A percentile compares a stretch with the other conserved stretches of the same genome.
These are phyloP conservation scores for Parsonsia alboflavescens DNA, from an alignment of 257 asterid species.

Conservation along the genomic window DNA sequence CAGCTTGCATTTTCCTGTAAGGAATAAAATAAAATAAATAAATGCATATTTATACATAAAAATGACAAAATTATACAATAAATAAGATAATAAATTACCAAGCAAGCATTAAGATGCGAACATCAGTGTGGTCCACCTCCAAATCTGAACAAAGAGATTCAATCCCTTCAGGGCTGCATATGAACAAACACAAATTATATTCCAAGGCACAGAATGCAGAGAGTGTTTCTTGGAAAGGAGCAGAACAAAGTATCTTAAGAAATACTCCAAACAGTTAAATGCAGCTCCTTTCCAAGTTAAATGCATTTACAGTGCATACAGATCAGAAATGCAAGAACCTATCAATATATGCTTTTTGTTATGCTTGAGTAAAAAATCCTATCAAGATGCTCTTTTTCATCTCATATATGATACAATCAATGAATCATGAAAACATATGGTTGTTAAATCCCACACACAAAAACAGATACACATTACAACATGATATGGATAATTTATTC, in stretches of 20 bases:
- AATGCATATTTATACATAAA: constrained; percentile 10
- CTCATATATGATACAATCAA: background rate
- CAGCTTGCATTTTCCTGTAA: constrained; percentile 86
- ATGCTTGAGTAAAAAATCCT: background rate
- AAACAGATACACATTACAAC: background rate
- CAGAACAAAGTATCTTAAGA: background rate
- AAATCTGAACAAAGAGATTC: constrained; percentile 77
- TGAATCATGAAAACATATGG: background rate
- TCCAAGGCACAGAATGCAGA: background rate
- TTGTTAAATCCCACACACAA: background rate
- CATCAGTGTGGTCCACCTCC: constrained; percentile 75
- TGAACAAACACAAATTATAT: constrained; percentile 3
- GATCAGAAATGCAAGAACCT: background rate
- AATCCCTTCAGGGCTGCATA: constrained; percentile 66
- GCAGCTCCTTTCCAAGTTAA: too few relatives aligned
- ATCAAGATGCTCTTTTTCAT: background rate
- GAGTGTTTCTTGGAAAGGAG: background rate
- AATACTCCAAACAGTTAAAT: too few relatives aligned
- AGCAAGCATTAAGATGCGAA: constrained; percentile 81
- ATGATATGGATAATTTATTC: background rate
- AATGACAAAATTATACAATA: background rate
- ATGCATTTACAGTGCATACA: background rate
- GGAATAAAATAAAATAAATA: constrained; percentile 6
- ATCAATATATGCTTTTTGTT: background rate
- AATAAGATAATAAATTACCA: constrained; percentile 43